These are phyloP conservation scores for Breviolum minutum DNA, from an alignment of 73 alveolate genomes.

Conservation along the genomic window DNA sequence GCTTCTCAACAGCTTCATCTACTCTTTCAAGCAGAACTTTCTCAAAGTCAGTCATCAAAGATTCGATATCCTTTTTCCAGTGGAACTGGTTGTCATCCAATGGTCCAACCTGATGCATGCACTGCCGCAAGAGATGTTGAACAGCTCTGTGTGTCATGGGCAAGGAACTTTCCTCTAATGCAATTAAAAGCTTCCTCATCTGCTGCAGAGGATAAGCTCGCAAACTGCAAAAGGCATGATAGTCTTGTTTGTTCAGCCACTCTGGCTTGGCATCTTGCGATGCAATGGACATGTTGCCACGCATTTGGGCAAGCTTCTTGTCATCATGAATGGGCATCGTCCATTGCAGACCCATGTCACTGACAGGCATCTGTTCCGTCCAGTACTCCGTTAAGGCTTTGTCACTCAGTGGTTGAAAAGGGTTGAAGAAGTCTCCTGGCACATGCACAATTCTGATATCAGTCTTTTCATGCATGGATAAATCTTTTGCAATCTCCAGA, in stretches of 20 bases:
- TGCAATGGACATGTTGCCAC: conserved; percentile 9
- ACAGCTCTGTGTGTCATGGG: neutral
- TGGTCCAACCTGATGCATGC: conserved; percentile 29
- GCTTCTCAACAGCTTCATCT: neutral
- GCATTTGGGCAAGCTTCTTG: neutral
- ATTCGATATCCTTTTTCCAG: neutral
- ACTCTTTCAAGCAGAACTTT: neutral
- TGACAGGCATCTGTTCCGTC: conserved; percentile 3
- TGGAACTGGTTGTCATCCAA: neutral
- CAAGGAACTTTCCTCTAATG: neutral
- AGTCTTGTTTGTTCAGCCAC: neutral
- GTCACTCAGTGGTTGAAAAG: neutral
- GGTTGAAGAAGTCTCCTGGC: neutral
- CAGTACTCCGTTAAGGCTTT: neutral
- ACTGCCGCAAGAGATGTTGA: neutral
- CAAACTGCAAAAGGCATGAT: neutral
- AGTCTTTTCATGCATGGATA: neutral
- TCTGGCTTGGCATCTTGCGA: neutral
- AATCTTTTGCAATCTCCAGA: neutral
- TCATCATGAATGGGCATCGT: neutral
- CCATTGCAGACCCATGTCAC: neutral
- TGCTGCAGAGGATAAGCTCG: neutral
- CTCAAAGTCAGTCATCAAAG: neutral
- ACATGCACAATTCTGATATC: neutral
- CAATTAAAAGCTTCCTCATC: neutral